Evolutionary conservation across 768 basidiomycete species (phyloP).

Genomic region (Boletus reticulatus): DNA sequence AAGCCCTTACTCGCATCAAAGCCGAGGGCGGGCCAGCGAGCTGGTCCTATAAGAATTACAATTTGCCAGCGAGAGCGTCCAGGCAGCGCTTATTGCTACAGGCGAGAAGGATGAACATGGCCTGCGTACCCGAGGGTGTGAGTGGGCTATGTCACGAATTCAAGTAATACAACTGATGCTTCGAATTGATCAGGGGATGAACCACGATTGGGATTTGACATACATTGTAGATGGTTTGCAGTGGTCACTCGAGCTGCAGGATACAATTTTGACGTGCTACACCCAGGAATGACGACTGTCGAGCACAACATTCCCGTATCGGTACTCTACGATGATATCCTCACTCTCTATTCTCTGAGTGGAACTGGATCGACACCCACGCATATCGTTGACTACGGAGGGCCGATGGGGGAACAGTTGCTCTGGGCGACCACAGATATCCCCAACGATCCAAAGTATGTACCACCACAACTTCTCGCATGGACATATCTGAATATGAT

Average conservation of each 20-base stretch:
- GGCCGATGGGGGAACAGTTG: constrained; percentile 61
- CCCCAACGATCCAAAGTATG: constrained; percentile 67
- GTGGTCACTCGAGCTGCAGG: not conserved
- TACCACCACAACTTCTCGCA: not conserved
- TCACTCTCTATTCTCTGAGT: constrained; percentile 59
- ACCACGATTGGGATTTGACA: constrained; percentile 74
- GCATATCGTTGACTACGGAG: constrained; percentile 78
- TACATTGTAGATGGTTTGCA: constrained; percentile 71
- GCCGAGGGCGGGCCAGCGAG: constrained; percentile 67
- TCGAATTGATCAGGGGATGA: constrained; percentile 52
- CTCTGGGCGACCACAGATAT: constrained; percentile 67
- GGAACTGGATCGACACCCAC: constrained; percentile 75
- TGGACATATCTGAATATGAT: not conserved
- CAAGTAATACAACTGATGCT: not conserved
- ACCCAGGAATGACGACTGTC: constrained; percentile 69
- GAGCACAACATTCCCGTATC: constrained; percentile 71
- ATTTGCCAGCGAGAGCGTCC: constrained; percentile 65
- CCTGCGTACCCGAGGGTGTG: constrained; percentile 70
- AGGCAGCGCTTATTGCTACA: constrained; percentile 63
- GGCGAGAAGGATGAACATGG: constrained; percentile 62
- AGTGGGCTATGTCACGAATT: constrained; percentile 13
- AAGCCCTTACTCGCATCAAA: constrained; percentile 66
- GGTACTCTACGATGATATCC: constrained; percentile 61
- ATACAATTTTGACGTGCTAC: not conserved
- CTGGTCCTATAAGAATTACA: constrained; percentile 80